Evolutionary conservation across 2,329 filamentous ascomycete species (phyloP).

Genomic region (Penicillium thymicola): DNA sequence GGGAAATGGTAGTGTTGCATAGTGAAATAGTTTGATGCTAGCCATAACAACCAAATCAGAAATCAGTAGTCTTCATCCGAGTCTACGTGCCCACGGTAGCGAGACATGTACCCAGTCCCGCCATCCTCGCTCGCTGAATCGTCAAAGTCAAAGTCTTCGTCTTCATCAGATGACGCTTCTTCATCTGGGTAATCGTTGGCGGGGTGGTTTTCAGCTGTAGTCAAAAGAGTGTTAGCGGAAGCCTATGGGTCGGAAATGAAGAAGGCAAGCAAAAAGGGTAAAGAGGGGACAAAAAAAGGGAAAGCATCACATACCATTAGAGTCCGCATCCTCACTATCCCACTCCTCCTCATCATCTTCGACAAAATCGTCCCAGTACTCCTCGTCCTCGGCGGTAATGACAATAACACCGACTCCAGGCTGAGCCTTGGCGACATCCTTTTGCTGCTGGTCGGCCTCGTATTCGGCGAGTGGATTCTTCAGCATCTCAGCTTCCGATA

Average conservation of each 20-base stretch:
- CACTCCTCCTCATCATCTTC: conserved; percentile 55
- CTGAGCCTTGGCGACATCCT: conserved; percentile 30
- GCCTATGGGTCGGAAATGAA: background rate
- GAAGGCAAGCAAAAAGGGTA: background rate
- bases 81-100: conserved; percentile 25
- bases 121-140: conserved; percentile 34
- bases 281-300: background rate
- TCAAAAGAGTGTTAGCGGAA: background rate
- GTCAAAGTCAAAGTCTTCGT: conserved; percentile 41
- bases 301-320: conserved; percentile 48
- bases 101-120: conserved; percentile 21
- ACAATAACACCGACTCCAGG: conserved; percentile 42
- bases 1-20: background rate
- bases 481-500: conserved; percentile 33
- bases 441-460: conserved; percentile 27
- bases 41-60: background rate
- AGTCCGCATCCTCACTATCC: conserved; percentile 61
- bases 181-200: conserved; percentile 53
- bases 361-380: conserved; percentile 57
- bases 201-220: conserved; percentile 48
- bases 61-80: conserved; percentile 27
- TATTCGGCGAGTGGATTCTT: conserved; percentile 35
- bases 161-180: conserved; percentile 48
- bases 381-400: conserved; percentile 44
- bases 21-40: background rate